phyloP scores from a whole-genome alignment of 495 filamentous ascomycete species.

The Evernia prunastri region DNA sequence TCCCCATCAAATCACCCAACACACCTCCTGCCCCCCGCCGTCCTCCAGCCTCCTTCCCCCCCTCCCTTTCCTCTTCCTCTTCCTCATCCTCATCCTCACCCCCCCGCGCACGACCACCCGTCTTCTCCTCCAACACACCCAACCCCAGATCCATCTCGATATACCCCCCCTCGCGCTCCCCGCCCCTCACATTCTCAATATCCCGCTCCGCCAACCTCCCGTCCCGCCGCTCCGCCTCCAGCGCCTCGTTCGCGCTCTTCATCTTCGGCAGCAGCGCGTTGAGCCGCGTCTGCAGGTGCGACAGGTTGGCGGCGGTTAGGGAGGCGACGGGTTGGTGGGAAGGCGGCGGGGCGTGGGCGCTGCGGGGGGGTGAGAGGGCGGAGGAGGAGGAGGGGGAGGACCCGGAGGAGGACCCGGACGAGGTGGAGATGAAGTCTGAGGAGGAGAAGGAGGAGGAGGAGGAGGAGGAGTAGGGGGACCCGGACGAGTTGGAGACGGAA shows the following conservation, averaged over 20 bases:
- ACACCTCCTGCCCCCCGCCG: neutral
- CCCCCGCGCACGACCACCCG: slow-evolving; percentile 5
- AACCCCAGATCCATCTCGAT: slow-evolving; percentile 53
- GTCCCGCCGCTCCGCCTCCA: slow-evolving; percentile 38
- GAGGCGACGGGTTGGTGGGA: slow-evolving; percentile 26
- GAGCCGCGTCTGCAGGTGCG: slow-evolving; percentile 34
- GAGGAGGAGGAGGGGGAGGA: slow-evolving; percentile 9
- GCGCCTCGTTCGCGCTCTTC: slow-evolving; percentile 42
- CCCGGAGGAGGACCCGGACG: neutral
- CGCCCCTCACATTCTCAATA: slow-evolving; percentile 36
- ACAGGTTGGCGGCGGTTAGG: slow-evolving; percentile 22
- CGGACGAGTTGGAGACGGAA: slow-evolving; percentile 17
- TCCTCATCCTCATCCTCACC: slow-evolving; percentile 13
- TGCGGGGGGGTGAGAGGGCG: neutral
- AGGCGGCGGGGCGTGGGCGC: slow-evolving; percentile 8
- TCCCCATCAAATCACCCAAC: slow-evolving; percentile 17
- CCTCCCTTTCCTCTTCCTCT: slow-evolving; percentile 15
- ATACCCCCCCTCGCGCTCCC: slow-evolving; percentile 27
- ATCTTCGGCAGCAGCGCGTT: slow-evolving; percentile 44
- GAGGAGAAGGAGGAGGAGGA: slow-evolving; percentile 29
- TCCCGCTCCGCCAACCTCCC: slow-evolving; percentile 33
- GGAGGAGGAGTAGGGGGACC: slow-evolving; percentile 24
- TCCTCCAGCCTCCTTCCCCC: slow-evolving; percentile 3
- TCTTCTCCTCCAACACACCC: slow-evolving; percentile 47
- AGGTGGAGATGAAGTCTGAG: no score